Evolutionary conservation across 768 basidiomycete species (phyloP).

Genomic region (Coprinopsis sp.): DNA sequence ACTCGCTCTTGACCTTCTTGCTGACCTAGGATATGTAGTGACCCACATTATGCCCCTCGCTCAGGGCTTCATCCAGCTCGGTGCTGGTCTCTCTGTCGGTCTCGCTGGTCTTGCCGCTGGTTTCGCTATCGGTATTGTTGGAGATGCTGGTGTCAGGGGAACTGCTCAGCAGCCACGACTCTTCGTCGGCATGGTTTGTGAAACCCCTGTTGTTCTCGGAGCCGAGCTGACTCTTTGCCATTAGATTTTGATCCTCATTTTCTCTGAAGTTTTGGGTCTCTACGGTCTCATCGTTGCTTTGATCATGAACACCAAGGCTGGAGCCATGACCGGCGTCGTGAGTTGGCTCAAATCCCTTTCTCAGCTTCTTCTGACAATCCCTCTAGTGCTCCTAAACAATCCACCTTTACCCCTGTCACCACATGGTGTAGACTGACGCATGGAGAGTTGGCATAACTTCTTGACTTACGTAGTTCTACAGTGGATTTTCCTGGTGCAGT

Average conservation of each 20-base stretch:
- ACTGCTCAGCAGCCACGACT: constrained; percentile 94
- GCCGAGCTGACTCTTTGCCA: background rate
- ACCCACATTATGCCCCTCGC: constrained; percentile 79
- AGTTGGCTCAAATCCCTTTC: too few relatives aligned
- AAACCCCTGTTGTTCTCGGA: background rate
- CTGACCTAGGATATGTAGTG: constrained; percentile 56
- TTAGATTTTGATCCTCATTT: constrained; percentile 97
- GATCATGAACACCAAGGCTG: constrained; percentile 84
- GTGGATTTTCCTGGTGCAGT: too few relatives aligned
- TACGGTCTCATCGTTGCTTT: constrained; percentile 94
- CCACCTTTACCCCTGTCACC: too few relatives aligned
- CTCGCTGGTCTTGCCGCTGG: constrained; percentile 95
- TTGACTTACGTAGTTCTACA: too few relatives aligned
- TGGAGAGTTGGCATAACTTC: too few relatives aligned
- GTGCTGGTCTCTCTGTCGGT: constrained; percentile 89
- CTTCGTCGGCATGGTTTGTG: constrained; percentile 86
- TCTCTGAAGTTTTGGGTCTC: constrained; percentile 89
- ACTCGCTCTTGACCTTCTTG: background rate
- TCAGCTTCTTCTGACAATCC: background rate
- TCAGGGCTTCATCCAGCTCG: constrained; percentile 90
- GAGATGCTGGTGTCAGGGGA: constrained; percentile 97
- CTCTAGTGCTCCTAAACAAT: constrained; percentile 7
- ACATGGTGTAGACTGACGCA: too few relatives aligned
- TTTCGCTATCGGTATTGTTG: constrained; percentile 97
- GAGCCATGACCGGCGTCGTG: constrained; percentile 26